Evolutionary conservation across 2,329 filamentous ascomycete species (phyloP).

Genomic region (Aspergillus jensenii): DNA sequence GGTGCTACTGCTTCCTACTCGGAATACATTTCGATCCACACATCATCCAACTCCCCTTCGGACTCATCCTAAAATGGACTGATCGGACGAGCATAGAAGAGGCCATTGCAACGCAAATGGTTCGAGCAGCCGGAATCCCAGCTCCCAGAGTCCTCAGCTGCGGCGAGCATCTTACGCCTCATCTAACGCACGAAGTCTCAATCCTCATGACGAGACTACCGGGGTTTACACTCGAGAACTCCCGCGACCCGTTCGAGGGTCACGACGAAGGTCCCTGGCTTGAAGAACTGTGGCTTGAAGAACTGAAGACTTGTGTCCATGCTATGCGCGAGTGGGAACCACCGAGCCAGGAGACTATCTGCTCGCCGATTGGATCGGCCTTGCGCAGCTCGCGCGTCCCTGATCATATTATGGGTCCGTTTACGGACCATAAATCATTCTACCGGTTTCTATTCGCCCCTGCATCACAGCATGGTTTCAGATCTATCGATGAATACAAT

Average conservation of each 20-base stretch:
- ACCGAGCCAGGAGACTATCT: conserved; percentile 24
- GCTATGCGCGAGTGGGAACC: conserved; percentile 36
- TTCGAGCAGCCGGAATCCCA: conserved; percentile 34
- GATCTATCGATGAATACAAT: conserved; percentile 27
- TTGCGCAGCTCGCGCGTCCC: conserved; percentile 35
- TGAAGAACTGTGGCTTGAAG: conserved; percentile 35
- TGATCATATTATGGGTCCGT: conserved; percentile 33
- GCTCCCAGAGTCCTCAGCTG: conserved; percentile 34
- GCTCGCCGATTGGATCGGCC: conserved; percentile 31
- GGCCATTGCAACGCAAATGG: conserved; percentile 36
- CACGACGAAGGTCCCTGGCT: conserved; percentile 33
- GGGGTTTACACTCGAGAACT: conserved; percentile 31
- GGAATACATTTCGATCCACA: conserved; percentile 24
- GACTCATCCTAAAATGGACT: conserved; percentile 41
- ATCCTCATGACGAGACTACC: conserved; percentile 45
- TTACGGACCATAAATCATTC: conserved; percentile 23
- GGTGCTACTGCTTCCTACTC: conserved; percentile 32
- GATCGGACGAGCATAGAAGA: conserved; percentile 38
- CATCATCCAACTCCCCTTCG: conserved; percentile 40
- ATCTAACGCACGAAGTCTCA: conserved; percentile 13
- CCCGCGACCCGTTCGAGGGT: conserved; percentile 24
- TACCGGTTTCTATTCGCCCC: conserved; percentile 29
- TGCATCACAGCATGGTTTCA: conserved; percentile 29
- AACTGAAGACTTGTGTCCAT: conserved; percentile 35
- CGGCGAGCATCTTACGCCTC: conserved; percentile 26